Evolutionary conservation across 768 basidiomycete species (phyloP), one percentile per base, ranked within the genome.

Genomic region (Lactarius hengduanensis): DNA sequence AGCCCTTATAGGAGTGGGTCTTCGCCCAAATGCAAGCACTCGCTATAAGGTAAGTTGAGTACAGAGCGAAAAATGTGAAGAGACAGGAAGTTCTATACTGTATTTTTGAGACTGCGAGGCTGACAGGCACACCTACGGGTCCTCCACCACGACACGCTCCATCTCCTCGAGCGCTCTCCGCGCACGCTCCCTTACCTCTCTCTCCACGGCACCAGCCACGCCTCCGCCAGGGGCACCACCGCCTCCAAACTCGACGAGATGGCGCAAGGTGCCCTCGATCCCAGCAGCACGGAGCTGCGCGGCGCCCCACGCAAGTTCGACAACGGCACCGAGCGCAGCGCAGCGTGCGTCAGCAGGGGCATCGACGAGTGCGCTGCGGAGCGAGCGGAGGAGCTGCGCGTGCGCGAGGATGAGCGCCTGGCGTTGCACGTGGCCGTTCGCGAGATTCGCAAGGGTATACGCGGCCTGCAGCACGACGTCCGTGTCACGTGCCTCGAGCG

Each of bases 371-470:
- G 84, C 85, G 7, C 73, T 69, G n/a, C 83, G 83, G 0, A 92
- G 76, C 1, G 83, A 79, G 13, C 73, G 72, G 4, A 92, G 81
- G 7, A 92, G 77, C 6, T 77, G 76, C 0, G 82, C 77, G 64
- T 86, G 80, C 0, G 77, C 71, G n/a, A 87, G 77, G 40, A 92
- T 82, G 28, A 78, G 74, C 47, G 78, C 77, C 63, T 87, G 87
- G 54, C 84, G 80, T 18, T 77, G 73, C 0, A 80, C 73, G 2
- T 78, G 74, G 43, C 86, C 86, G 73, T 91, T 91, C 41, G 85
- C 81, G 16, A 93, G 78, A 73, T 92, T 92, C 0, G 87, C 87
- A 0, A 92, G 81, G 2, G 85, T 76, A 71, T 79, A 84, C 0
- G 87, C 81, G 0, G 88, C 86, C 82, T 85, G 85, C 3, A 80